Base-by-base conservation (phyloP, 306 rosid species). In the Pterocarpus macrocarpus region DNA sequence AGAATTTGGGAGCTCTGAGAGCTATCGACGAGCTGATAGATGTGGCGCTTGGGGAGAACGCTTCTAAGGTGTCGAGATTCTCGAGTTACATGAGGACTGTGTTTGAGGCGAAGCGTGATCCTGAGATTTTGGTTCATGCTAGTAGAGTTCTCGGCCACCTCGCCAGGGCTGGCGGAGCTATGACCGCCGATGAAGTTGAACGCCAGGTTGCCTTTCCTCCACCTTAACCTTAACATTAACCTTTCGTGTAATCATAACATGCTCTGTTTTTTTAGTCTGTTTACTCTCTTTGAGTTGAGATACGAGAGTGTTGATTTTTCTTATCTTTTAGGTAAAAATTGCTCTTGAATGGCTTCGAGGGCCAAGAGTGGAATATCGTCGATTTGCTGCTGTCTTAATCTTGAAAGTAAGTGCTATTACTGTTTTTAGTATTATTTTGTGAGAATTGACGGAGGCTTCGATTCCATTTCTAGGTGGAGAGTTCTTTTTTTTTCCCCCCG, bases 121-220 rank as follows among this genome's bases (percentile, higher is more conserved):
- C 98, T 36, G 99, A 93, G 49, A 90, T 91, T 76, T 83, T 95
- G 84, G 96, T 90, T 82, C 90, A 91, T 43, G 99, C 98, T 39
- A 93, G 99, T 80, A 91, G 89, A 82, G 99, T 95, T 84, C 88
- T 95, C 58, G 99, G 99, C 73, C 99, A 95, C 77, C 90, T 95
- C 11, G 99, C 94, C 43, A 87, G 97, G 86, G 98, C 99, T 4
- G 99, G 99, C 5, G 99, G 99, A 57, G 94, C 99, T 64, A 95
- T 93, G 98, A 95, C 99, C 12, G 98, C 98, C 0, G 98, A 95
- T 83, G 98, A 95, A 89, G 98, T 95, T 55, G 97, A 95, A 89
- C 90, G 90, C 75, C 99, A 95, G 97, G 99, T 95, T 63, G 38
- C 81, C 15, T 28, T 62, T 34, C 0, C 0, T 39, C 7, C 5